Conservation (phyloP, 2,329 filamentous ascomycete genomes). For the Nannizziopsis arthrosporioides region DNA sequence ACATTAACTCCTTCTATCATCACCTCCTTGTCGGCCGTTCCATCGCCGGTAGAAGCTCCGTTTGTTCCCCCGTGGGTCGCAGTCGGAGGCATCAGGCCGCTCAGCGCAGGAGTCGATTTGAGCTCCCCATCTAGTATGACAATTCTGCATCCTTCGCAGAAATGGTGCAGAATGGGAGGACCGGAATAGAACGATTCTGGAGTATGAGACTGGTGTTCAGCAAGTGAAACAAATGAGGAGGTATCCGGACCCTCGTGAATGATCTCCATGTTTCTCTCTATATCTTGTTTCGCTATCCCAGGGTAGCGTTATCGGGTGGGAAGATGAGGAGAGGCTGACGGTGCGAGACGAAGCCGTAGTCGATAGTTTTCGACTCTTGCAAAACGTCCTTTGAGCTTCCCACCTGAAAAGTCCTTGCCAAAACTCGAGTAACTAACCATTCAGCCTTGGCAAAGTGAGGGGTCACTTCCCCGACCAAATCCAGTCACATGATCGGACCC, state of each 20-base stretch:
- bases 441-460: too few relatives aligned
- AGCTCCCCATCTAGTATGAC: conserved; percentile 34
- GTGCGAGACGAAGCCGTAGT: too few relatives aligned
- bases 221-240: conserved; percentile 33
- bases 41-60: conserved; percentile 1
- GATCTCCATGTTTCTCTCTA: conserved; percentile 32
- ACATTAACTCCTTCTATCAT: conserved; percentile 32
- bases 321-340: too few relatives aligned
- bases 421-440: too few relatives aligned
- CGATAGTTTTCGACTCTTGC: too few relatives aligned
- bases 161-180: conserved; percentile 38
- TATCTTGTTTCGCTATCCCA: background rate
- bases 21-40: conserved; percentile 23
- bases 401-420: too few relatives aligned
- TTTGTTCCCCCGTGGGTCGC: conserved; percentile 13
- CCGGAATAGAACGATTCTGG: conserved; percentile 38
- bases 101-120: conserved; percentile 25
- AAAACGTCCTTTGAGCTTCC: too few relatives aligned
- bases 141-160: conserved; percentile 35
- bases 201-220: conserved; percentile 38
- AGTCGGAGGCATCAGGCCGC: conserved; percentile 18
- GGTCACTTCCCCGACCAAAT: too few relatives aligned
- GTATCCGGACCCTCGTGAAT: conserved; percentile 29
- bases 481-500: too few relatives aligned
- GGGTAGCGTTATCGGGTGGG: too few relatives aligned